These are phyloP conservation scores for Ceratobasidium sp. DNA, from an alignment of 1,284 basidiomycete genomes.

Conservation along the genomic window DNA sequence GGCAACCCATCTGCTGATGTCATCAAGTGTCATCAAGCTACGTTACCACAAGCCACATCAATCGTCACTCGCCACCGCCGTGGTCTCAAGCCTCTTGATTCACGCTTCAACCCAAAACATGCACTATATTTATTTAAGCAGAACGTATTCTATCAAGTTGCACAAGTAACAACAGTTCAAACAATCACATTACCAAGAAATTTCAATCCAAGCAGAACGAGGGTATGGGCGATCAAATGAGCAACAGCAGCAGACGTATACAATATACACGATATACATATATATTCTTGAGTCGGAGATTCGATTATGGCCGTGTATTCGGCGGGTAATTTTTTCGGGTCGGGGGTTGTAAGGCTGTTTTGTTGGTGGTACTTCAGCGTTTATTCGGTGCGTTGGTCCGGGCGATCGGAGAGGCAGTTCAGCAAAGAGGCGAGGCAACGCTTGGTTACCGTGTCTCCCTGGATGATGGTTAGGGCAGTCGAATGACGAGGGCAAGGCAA, in stretches of 20 bases:
- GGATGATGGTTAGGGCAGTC: slow-evolving; percentile 43
- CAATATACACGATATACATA: slow-evolving; percentile 13
- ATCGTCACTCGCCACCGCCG: not conserved
- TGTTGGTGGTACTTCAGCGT: not conserved
- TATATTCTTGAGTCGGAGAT: slow-evolving; percentile 10
- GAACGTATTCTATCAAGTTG: not conserved
- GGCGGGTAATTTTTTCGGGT: slow-evolving; percentile 12
- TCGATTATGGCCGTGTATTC: slow-evolving; percentile 35
- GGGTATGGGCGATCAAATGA: slow-evolving; percentile 7
- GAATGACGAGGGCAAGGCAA: not conserved
- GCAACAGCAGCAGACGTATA: not conserved
- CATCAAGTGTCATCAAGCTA: not conserved
- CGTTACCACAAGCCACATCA: not conserved
- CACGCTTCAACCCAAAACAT: not conserved
- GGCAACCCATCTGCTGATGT: not conserved
- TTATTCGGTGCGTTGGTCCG: slow-evolving; percentile 53
- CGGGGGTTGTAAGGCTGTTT: not conserved
- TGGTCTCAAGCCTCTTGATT: not conserved
- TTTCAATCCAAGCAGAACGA: not conserved
- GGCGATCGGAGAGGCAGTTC: slow-evolving; percentile 80
- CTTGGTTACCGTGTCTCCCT: slow-evolving; percentile 97
- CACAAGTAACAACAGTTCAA: not conserved
- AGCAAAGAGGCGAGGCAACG: slow-evolving; percentile 95
- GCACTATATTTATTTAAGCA: slow-evolving; percentile 22
- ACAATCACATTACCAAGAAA: slow-evolving; percentile 19